Evolutionary conservation across 176 grass and related monocot species (phyloP).

Genomic region (Zizania latifolia): DNA sequence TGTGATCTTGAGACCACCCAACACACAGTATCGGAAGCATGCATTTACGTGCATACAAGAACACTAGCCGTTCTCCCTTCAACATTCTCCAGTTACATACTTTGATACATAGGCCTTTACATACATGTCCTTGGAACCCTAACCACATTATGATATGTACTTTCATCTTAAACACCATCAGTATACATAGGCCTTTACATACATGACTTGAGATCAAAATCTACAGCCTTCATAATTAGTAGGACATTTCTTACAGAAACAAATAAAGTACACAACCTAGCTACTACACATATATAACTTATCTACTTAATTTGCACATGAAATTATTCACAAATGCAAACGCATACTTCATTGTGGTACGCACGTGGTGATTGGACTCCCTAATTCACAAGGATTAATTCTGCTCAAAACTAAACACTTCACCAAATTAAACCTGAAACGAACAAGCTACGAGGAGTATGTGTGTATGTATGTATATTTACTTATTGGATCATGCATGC

Average conservation of each 20-base stretch:
- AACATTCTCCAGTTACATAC: background rate
- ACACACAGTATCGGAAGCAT: background rate
- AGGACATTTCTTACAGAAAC: slow-evolving; percentile 21
- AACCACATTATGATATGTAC: background rate
- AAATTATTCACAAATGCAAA: background rate
- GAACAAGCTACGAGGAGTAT: slow-evolving; percentile 14
- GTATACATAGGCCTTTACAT: background rate
- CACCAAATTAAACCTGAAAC: slow-evolving; percentile 20
- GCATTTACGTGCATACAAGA: background rate
- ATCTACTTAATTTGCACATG: slow-evolving; percentile 16
- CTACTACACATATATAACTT: background rate
- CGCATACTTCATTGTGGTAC: background rate
- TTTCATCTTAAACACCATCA: background rate
- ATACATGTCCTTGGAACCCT: background rate
- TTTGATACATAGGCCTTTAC: background rate
- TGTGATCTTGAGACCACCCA: background rate
- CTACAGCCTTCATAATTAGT: slow-evolving; percentile 23
- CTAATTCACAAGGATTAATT: slow-evolving; percentile 20
- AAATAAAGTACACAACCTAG: background rate
- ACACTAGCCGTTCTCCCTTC: background rate
- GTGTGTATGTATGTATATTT: background rate
- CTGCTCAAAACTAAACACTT: slow-evolving; percentile 35
- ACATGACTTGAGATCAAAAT: background rate
- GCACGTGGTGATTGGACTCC: background rate
- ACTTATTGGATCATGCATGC: background rate